Evolutionary conservation across 2,329 filamentous ascomycete genomes (phyloP).

Genomic region (Xylariaceae sp.): DNA sequence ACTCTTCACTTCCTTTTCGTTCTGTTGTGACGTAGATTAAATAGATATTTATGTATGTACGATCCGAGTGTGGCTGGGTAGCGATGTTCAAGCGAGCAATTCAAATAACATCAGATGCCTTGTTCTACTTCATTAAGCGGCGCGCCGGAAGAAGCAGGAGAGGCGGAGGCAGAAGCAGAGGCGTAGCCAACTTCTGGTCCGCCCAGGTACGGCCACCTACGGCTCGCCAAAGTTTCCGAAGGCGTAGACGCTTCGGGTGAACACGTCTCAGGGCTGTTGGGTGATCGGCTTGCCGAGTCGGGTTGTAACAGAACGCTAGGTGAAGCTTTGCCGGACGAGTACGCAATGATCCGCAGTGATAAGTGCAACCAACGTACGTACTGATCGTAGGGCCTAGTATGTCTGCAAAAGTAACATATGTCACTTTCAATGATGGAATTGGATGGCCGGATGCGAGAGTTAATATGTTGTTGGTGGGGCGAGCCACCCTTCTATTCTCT

Average conservation of each 20-base stretch:
- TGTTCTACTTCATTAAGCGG: neutral
- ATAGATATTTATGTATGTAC: constrained; percentile 6
- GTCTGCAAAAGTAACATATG: neutral
- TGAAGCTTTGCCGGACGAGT: constrained; percentile 20
- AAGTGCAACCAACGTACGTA: constrained; percentile 18
- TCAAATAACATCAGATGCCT: constrained; percentile 4
- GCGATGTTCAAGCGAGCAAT: constrained; percentile 1
- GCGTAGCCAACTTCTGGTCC: constrained; percentile 16
- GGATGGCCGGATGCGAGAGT: constrained; percentile 17
- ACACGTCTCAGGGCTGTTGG: constrained; percentile 6
- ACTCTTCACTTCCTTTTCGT: constrained; percentile 21
- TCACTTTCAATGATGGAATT: constrained; percentile 12
- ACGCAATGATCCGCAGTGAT: constrained; percentile 12
- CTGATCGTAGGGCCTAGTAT: constrained; percentile 18
- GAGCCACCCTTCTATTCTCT: constrained; percentile 16
- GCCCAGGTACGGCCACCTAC: constrained; percentile 17
- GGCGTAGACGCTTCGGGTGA: constrained; percentile 20
- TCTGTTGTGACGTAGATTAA: constrained; percentile 14
- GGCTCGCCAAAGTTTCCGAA: constrained; percentile 20
- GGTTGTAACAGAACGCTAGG: constrained; percentile 14
- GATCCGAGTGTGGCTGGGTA: neutral
- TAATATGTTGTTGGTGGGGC: constrained; percentile 24
- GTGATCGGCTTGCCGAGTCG: constrained; percentile 27
- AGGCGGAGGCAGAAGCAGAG: too few relatives aligned
- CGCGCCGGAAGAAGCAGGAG: neutral